Conservation (phyloP, 2,329 filamentous ascomycete species). For the Trematosphaeria pertusa region DNA sequence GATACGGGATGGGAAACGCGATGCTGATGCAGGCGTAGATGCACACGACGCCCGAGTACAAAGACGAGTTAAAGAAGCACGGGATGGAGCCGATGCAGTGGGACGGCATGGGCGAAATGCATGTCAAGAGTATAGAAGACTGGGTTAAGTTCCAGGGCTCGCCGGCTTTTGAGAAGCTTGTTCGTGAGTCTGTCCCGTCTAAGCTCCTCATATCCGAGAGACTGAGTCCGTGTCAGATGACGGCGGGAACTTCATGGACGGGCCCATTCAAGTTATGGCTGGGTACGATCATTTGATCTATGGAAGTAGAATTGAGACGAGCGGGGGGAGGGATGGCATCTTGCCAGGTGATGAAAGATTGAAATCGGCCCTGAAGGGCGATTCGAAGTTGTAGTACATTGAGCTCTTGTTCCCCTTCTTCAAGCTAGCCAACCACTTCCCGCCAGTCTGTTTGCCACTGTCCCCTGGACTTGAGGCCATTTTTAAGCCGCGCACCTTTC, state of each 20-base stretch:
- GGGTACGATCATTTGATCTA: constrained; percentile 18
- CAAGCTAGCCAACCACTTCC: no score
- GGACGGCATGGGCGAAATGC: constrained; percentile 24
- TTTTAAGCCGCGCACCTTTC: no score
- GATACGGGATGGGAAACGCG: no score
- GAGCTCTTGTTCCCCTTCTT: no score
- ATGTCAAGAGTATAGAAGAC: constrained; percentile 23
- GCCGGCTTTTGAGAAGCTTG: constrained; percentile 15
- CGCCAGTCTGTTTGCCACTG: no score
- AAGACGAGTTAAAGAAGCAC: constrained; percentile 8
- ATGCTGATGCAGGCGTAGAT: no score
- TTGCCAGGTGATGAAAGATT: constrained; percentile 10
- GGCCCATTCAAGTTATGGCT: constrained; percentile 11
- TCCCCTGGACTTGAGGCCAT: no score
- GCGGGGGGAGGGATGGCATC: constrained; percentile 18
- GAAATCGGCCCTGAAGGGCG: constrained; percentile 20
- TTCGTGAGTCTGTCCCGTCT: constrained; percentile 13
- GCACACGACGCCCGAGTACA: constrained; percentile 14
- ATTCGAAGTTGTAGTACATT: constrained; percentile 13
- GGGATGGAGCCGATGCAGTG: constrained; percentile 19
- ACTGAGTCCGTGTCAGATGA: constrained; percentile 11
- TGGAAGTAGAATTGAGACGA: constrained; percentile 14
- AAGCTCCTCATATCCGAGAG: neutral
- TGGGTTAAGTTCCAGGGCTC: constrained; percentile 19
- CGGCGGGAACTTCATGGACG: constrained; percentile 21